Conservation (phyloP, 2,329 filamentous ascomycete genomes). For the Fragosphaeria purpurea region DNA sequence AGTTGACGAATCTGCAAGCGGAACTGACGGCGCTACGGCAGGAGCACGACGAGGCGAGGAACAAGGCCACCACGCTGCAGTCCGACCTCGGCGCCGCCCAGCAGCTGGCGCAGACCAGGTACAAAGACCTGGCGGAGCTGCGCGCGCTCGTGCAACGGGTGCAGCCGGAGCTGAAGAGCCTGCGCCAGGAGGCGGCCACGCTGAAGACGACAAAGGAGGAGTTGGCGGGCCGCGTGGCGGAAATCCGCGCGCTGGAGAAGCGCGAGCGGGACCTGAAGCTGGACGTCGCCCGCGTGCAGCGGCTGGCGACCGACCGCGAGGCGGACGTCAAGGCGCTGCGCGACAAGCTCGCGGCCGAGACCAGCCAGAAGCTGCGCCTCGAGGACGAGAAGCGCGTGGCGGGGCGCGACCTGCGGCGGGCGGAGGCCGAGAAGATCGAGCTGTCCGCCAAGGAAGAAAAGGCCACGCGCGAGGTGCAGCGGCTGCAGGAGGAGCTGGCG, state of each 20-base stretch:
- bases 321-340: slow-evolving; percentile 67
- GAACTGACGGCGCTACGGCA: slow-evolving; percentile 48
- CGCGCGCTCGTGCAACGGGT: slow-evolving; percentile 71
- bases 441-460: slow-evolving; percentile 65
- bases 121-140: slow-evolving; percentile 77
- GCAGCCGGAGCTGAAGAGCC: slow-evolving; percentile 71
- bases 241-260: slow-evolving; percentile 68
- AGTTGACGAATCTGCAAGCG: slow-evolving; percentile 43
- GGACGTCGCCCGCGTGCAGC: slow-evolving; percentile 61
- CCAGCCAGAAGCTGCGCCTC: slow-evolving; percentile 56
- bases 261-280: slow-evolving; percentile 71
- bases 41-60: slow-evolving; percentile 59
- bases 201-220: slow-evolving; percentile 70
- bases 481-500: slow-evolving; percentile 62
- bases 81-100: slow-evolving; percentile 79
- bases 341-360: slow-evolving; percentile 69
- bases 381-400: slow-evolving; percentile 70
- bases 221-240: slow-evolving; percentile 44
- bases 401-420: slow-evolving; percentile 66
- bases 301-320: slow-evolving; percentile 63
- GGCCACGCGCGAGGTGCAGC: slow-evolving; percentile 56
- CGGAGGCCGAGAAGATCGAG: slow-evolving; percentile 72
- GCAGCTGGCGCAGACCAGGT: slow-evolving; percentile 75
- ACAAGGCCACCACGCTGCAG: slow-evolving; percentile 59
- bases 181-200: slow-evolving; percentile 66